Evolutionary conservation across 2,329 filamentous ascomycete species (phyloP).

Genomic region (Penicillium expansum): DNA sequence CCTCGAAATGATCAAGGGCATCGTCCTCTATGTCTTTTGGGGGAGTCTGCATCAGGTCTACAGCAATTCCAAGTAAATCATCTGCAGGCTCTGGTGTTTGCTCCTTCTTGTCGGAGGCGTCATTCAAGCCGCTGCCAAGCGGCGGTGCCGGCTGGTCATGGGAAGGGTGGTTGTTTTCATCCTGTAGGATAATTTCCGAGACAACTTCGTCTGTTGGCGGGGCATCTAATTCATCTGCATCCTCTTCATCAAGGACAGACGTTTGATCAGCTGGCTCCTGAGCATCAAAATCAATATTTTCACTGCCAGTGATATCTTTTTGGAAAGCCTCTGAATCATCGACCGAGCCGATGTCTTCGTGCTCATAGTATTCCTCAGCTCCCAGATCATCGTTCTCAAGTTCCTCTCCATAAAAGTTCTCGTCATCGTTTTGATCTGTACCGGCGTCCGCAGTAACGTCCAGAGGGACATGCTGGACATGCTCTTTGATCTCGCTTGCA

Average conservation of each 20-base stretch:
- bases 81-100: constrained; percentile 24
- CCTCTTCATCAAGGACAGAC: constrained; percentile 11
- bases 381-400: constrained; percentile 16
- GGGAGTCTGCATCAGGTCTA: constrained; percentile 33
- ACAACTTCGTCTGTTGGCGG: constrained; percentile 13
- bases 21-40: constrained; percentile 13
- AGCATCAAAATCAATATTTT: constrained; percentile 2
- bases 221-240: constrained; percentile 5
- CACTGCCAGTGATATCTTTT: constrained; percentile 7
- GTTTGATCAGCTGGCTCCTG: constrained; percentile 12
- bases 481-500: constrained; percentile 14
- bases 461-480: constrained; percentile 13
- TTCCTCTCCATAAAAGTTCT: constrained; percentile 11
- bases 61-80: constrained; percentile 34
- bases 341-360: constrained; percentile 13
- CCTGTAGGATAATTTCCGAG: constrained; percentile 10
- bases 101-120: constrained; percentile 11
- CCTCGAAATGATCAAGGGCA: constrained; percentile 10
- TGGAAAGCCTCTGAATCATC: constrained; percentile 10
- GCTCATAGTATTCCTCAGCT: constrained; percentile 11
- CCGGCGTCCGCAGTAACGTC: constrained; percentile 8
- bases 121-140: constrained; percentile 13
- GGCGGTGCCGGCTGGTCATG: constrained; percentile 22
- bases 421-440: constrained; percentile 37
- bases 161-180: constrained; percentile 9